phyloP scores from a whole-genome alignment of 2,329 filamentous ascomycete genomes.

The Ambrosiella beaveri region DNA sequence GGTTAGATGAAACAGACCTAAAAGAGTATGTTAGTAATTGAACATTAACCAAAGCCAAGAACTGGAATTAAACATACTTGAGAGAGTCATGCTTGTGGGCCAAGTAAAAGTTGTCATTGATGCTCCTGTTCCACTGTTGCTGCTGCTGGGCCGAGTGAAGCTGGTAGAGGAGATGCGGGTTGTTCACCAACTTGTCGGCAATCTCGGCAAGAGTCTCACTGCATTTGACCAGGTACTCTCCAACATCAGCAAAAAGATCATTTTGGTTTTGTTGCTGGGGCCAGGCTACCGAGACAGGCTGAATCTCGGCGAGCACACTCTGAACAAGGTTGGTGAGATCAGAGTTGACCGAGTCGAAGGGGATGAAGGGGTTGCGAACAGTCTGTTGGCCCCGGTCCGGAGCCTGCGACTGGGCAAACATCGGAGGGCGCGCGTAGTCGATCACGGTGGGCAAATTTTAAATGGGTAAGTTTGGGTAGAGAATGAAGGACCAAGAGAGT shows the following conservation, averaged over 20 bases:
- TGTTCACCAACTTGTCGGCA: conserved; percentile 8
- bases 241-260: conserved; percentile 9
- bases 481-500: neutral
- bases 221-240: conserved; percentile 12
- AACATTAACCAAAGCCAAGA: neutral
- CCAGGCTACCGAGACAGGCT: conserved; percentile 6
- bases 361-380: conserved; percentile 9
- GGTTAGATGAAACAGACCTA: conserved; percentile 3
- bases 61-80: conserved; percentile 6
- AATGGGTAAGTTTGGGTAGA: neutral
- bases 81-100: conserved; percentile 8
- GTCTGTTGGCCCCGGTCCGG: conserved; percentile 3
- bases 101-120: conserved; percentile 6
- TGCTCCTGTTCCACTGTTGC: conserved; percentile 5
- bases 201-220: conserved; percentile 7
- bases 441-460: conserved; percentile 8
- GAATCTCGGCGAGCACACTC: conserved; percentile 7
- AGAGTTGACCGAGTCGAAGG: conserved; percentile 6
- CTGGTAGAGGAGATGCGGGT: conserved; percentile 6
- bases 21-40: neutral
- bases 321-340: neutral
- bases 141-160: conserved; percentile 9
- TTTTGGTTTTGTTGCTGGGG: conserved; percentile 4
- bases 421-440: conserved; percentile 8
- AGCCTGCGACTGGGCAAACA: conserved; percentile 11